phyloP scores from a whole-genome alignment of 805 yeast genomes.

The Kodamaea neixiangensis region DNA sequence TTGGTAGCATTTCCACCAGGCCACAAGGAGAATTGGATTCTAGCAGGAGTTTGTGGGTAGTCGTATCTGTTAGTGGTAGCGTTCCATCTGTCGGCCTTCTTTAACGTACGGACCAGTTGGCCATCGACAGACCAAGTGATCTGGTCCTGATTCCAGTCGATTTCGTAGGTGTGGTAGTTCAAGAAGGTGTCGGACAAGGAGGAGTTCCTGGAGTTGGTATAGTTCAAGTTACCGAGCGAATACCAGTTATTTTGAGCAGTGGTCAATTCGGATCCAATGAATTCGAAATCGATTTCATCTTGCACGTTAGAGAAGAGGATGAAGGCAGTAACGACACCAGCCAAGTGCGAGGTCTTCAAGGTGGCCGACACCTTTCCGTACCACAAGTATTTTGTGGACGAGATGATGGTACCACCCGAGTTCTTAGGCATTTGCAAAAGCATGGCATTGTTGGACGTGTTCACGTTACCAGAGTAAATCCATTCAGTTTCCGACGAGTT shows the following conservation, averaged over 20 bases:
- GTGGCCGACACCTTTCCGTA: constrained; percentile 76
- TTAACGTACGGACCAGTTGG: constrained; percentile 60
- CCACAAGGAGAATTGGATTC: constrained; percentile 75
- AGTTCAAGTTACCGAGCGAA: constrained; percentile 71
- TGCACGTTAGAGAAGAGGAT: constrained; percentile 80
- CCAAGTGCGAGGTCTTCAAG: constrained; percentile 70
- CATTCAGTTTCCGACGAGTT: constrained; percentile 68
- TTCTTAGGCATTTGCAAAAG: constrained; percentile 75
- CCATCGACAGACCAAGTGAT: constrained; percentile 78
- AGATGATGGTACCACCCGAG: constrained; percentile 74
- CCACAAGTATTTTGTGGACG: constrained; percentile 82
- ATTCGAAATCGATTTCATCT: constrained; percentile 91
- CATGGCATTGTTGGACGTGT: constrained; percentile 51
- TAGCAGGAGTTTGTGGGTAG: constrained; percentile 75
- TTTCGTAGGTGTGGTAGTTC: constrained; percentile 70
- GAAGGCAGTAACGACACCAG: constrained; percentile 83
- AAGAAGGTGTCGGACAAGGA: constrained; percentile 56
- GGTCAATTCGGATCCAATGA: constrained; percentile 72
- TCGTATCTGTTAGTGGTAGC: constrained; percentile 56
- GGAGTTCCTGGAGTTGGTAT: constrained; percentile 54
- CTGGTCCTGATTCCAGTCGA: constrained; percentile 80
- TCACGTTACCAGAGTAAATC: constrained; percentile 65
- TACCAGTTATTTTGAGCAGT: constrained; percentile 78
- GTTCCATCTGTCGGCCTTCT: constrained; percentile 61
- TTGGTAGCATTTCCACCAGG: constrained; percentile 65